Evolutionary conservation across 805 yeast species (phyloP).

Genomic region (Hanseniaspora mollemarum): DNA sequence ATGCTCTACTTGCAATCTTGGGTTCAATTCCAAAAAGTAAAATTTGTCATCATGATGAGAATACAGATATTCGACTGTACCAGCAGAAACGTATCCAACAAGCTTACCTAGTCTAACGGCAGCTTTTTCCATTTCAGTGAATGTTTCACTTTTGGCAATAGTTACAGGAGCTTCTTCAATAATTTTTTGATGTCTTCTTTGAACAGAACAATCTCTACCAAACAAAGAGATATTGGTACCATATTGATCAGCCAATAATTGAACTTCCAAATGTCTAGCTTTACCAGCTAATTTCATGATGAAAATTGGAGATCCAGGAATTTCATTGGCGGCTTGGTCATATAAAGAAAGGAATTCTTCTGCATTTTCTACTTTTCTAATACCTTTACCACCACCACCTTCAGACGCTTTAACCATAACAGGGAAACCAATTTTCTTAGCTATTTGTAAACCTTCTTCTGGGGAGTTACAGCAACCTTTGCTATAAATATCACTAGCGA

Average conservation of each 20-base stretch:
- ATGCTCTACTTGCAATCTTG: constrained; percentile 98
- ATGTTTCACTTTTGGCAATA: constrained; percentile 75
- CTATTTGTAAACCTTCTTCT: constrained; percentile 79
- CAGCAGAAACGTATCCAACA: constrained; percentile 98
- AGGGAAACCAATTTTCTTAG: constrained; percentile 86
- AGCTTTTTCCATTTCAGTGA: constrained; percentile 86
- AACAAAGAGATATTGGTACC: constrained; percentile 94
- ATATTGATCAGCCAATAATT: constrained; percentile 92
- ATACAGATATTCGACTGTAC: constrained; percentile 95
- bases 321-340: constrained; percentile 91
- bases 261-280: constrained; percentile 97
- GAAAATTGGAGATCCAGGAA: constrained; percentile 97
- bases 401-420: constrained; percentile 98
- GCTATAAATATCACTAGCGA: constrained; percentile 67
- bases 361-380: constrained; percentile 84
- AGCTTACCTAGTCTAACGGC: constrained; percentile 94
- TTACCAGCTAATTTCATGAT: constrained; percentile 95
- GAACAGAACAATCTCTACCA: constrained; percentile 99
- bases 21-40: constrained; percentile 92
- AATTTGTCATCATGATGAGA: constrained; percentile 90
- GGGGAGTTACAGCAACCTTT: constrained; percentile 81
- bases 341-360: constrained; percentile 65
- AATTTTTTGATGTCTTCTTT: constrained; percentile 97
- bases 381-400: constrained; percentile 99
- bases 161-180: constrained; percentile 99